Percentiles rank a stretch among this genome's conserved stretches.
phyloP scores from a whole-genome alignment of 129 eudicot species.

The Dittrichia graveolens region DNA sequence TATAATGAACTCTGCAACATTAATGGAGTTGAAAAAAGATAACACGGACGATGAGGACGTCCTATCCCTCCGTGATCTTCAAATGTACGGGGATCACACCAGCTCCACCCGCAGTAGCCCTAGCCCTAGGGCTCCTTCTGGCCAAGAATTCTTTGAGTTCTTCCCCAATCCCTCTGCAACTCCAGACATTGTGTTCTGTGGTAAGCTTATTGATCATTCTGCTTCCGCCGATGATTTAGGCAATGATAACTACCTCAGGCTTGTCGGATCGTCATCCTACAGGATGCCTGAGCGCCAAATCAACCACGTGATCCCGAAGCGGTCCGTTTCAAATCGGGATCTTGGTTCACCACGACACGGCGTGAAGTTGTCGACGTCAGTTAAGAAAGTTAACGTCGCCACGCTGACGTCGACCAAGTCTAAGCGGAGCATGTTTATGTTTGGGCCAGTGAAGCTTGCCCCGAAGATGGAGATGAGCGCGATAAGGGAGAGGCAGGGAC shows the following conservation, averaged over 20 bases:
- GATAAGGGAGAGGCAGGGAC: conserved; percentile 61
- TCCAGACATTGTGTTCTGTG: conserved; percentile 42
- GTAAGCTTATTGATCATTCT: conserved; percentile 28
- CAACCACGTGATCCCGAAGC: not conserved
- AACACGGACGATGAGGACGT: conserved; percentile 21
- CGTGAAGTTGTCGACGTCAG: conserved; percentile 21
- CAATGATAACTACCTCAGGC: conserved; percentile 12
- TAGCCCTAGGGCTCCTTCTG: conserved; percentile 39
- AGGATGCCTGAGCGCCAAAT: conserved; percentile 1
- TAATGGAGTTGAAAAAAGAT: conserved; percentile 6
- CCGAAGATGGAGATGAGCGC: conserved; percentile 70
- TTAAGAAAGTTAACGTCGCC: conserved; percentile 50
- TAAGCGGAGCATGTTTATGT: conserved; percentile 61
- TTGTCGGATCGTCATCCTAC: conserved; percentile 35
- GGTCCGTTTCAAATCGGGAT: conserved; percentile 37
- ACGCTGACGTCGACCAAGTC: conserved; percentile 61
- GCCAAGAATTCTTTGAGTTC: conserved; percentile 50
- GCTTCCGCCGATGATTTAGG: not conserved
- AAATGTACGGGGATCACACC: conserved; percentile 27
- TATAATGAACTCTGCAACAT: conserved; percentile 11
- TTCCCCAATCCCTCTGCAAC: conserved; percentile 14
- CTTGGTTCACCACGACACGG: conserved; percentile 6
- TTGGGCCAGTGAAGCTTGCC: conserved; percentile 66
- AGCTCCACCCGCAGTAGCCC: conserved; percentile 25
- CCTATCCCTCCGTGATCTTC: conserved; percentile 53